Base-by-base conservation (phyloP, 2,329 filamentous ascomycete genomes). In the Alternaria hordeiaustralica region DNA sequence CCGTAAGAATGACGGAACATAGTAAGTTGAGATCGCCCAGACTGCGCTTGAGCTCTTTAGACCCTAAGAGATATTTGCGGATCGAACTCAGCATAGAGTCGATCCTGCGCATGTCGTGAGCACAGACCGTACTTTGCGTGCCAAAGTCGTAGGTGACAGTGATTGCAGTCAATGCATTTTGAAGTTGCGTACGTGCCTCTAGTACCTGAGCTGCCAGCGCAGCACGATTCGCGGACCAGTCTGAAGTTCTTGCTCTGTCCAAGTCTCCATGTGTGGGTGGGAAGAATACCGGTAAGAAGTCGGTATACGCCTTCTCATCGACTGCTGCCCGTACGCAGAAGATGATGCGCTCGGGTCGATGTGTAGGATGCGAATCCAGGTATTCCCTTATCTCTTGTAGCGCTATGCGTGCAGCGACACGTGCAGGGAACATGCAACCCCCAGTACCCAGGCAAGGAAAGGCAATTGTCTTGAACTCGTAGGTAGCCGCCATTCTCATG, bases 391-490 rank as follows among this genome's bases (percentile, higher is more conserved):
- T 67, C 55, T 77, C 75, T 55, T 75, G 71, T 3, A 80, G 68
- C 18, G 75, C 77, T 55, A 78, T 71, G 33, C 72, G 67, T 21
- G 77, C 75, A 26, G 78, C 78, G 6, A 73, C 62, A 11, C 71
- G 65, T 30, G 73, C 55, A n/a, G 76, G 73, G 47, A 78, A 78
- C 1, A 73, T 75, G 41, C 69, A 70, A 6, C 76, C 76, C 11
- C 78, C 77, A 10, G 72, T 68, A 15, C 71, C 75, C 3, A 80
- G 45, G 46, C 73, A 75, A 21, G 78, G 78, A 59, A 80, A 79
- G 0, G 76, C 78, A 12, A 80, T 63, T 2, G 71, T 77, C 36
- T 73, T 75, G 45, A 79, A 51, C 2, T 64, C 57, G 13, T 70
- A 51, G 3, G 65, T 55, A 8, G 64, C 60, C 5, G 76, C 77